phyloP scores from a whole-genome alignment of 2,329 filamentous ascomycete species.

The Fusarium stilboides region DNA sequence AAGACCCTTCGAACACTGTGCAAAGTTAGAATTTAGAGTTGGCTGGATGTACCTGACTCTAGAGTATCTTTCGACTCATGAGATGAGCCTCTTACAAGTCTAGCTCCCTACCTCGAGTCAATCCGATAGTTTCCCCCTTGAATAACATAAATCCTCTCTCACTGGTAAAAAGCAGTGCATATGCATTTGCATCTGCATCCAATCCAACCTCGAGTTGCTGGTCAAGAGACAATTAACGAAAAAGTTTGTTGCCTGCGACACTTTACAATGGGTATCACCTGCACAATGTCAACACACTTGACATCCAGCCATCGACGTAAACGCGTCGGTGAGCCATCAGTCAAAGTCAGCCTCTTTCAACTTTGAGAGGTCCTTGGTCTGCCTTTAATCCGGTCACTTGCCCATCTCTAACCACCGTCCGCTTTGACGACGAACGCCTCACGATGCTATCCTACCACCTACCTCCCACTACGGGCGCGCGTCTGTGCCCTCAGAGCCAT shows the following conservation, averaged over 20 bases:
- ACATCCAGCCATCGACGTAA: constrained; percentile 34
- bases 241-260: constrained; percentile 27
- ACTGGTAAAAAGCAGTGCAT: constrained; percentile 28
- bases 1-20: constrained; percentile 19
- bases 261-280: constrained; percentile 28
- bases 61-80: constrained; percentile 13
- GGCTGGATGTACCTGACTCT: constrained; percentile 10
- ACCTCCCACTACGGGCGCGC: constrained; percentile 20
- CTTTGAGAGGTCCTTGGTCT: constrained; percentile 8
- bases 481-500: constrained; percentile 37
- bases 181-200: constrained; percentile 4
- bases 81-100: constrained; percentile 7
- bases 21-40: constrained; percentile 1
- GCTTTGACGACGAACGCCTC: constrained; percentile 13
- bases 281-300: constrained; percentile 17
- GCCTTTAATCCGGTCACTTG: constrained; percentile 10
- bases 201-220: constrained; percentile 19
- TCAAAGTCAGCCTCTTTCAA: constrained; percentile 1
- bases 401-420: constrained; percentile 5
- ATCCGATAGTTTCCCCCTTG: constrained; percentile 18
- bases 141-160: neutral
- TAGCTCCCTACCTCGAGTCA: constrained; percentile 22
- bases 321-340: constrained; percentile 27
- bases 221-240: constrained; percentile 18
- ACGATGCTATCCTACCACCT: constrained; percentile 11